Percentiles rank a stretch among this genome's conserved stretches.
These are phyloP conservation scores for Neolentinus lepideus DNA, from an alignment of 1,284 basidiomycete species.

Conservation along the genomic window DNA sequence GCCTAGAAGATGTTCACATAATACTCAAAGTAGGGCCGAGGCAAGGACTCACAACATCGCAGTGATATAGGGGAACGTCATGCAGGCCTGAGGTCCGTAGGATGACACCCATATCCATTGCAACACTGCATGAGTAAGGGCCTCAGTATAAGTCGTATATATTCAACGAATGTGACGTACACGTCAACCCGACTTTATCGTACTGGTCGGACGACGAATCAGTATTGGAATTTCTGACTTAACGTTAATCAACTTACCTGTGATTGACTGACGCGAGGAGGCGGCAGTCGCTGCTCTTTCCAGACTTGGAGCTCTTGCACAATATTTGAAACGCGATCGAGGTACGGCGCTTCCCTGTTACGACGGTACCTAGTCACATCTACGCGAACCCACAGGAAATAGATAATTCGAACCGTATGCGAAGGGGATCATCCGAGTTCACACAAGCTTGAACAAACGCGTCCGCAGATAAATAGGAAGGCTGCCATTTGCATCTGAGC, in stretches of 20 bases:
- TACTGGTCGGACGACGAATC: conserved; percentile 39
- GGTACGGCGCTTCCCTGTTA: conserved; percentile 48
- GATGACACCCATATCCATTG: conserved; percentile 76
- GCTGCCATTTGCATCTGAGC: conserved; percentile 64
- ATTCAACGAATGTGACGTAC: conserved; percentile 31
- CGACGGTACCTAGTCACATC: conserved; percentile 4
- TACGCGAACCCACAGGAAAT: conserved; percentile 2
- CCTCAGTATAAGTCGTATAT: not conserved
- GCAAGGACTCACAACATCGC: conserved; percentile 58
- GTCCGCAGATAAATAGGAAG: conserved; percentile 62
- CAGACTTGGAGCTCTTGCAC: conserved; percentile 53
- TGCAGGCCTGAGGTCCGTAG: conserved; percentile 58
- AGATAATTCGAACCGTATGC: conserved; percentile 35
- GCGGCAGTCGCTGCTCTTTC: conserved; percentile 75
- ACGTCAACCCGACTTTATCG: conserved; percentile 79
- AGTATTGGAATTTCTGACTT: conserved; percentile 5
- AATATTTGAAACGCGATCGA: conserved; percentile 48
- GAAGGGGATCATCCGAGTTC: conserved; percentile 58
- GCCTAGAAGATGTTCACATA: conserved; percentile 32
- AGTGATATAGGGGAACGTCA: conserved; percentile 70
- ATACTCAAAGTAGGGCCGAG: not conserved
- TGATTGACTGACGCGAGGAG: conserved; percentile 74
- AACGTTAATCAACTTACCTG: conserved; percentile 33
- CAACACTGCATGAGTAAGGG: conserved; percentile 41
- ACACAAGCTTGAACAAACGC: conserved; percentile 62